Percentiles rank a stretch among this genome's conserved stretches.
phyloP scores from a whole-genome alignment of 176 grass and related monocot genomes.

The Carex littledalei region DNA sequence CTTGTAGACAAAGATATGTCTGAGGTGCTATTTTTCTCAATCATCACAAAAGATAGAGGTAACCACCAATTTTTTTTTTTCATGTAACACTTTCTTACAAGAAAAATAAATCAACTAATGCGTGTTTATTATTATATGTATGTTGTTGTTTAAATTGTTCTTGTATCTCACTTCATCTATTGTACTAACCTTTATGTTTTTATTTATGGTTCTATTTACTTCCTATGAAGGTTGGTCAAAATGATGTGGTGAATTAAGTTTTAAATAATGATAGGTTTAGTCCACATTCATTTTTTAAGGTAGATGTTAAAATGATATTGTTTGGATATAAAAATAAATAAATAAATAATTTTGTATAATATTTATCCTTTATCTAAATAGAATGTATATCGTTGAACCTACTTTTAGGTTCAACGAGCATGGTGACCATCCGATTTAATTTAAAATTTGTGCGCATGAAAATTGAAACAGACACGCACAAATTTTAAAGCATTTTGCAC shows the following conservation, averaged over 20 bases:
- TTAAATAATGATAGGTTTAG: not conserved
- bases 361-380: not conserved
- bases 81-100: constrained; percentile 10
- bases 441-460: too few species aligned
- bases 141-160: not conserved
- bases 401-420: too few species aligned
- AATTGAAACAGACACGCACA: too few species aligned
- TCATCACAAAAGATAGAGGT: not conserved
- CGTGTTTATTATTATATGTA: not conserved
- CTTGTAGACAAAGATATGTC: not conserved
- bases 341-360: too few species aligned
- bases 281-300: not conserved
- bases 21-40: not conserved
- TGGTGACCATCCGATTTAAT: too few species aligned
- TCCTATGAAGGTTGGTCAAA: not conserved
- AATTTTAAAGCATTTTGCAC: too few species aligned
- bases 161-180: constrained; percentile 23
- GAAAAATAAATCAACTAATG: constrained; percentile 10
- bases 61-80: constrained; percentile 6
- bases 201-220: not conserved
- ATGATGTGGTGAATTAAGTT: not conserved
- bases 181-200: not conserved
- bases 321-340: not conserved
- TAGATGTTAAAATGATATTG: not conserved
- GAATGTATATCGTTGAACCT: not conserved